Percentiles rank a stretch among this genome's conserved stretches.
These are phyloP conservation scores for Candida ficus DNA, from an alignment of 805 yeast species.

Conservation along the genomic window DNA sequence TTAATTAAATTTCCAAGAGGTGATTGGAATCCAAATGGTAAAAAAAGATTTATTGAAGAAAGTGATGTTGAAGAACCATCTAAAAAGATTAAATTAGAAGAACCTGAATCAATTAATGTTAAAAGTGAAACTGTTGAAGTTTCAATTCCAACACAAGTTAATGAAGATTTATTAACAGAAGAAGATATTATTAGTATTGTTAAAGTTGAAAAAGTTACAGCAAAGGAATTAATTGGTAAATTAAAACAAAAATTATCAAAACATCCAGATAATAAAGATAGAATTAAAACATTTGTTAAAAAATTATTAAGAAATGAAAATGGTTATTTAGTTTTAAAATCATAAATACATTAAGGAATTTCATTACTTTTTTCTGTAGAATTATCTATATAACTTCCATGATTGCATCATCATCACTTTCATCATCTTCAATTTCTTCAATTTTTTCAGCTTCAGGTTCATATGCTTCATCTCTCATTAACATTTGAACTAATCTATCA, in stretches of 20 bases:
- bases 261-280: conserved; percentile 57
- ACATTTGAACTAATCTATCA: conserved; percentile 81
- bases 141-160: neutral
- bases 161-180: conserved; percentile 46
- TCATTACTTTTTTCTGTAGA: too few relatives aligned
- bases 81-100: conserved; percentile 37
- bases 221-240: conserved; percentile 56
- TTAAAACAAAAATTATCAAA: conserved; percentile 58
- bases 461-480: conserved; percentile 77
- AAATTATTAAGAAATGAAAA: conserved; percentile 47
- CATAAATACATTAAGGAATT: too few relatives aligned
- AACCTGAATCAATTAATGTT: conserved; percentile 6
- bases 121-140: neutral
- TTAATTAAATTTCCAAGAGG: conserved; percentile 69
- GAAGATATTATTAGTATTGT: conserved; percentile 68
- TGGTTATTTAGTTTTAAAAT: conserved; percentile 25
- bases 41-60: conserved; percentile 28
- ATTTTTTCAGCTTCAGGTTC: conserved; percentile 37
- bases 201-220: conserved; percentile 38
- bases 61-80: conserved; percentile 12
- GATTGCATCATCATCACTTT: conserved; percentile 31
- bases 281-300: conserved; percentile 54
- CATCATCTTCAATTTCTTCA: conserved; percentile 37
- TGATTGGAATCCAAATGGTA: conserved; percentile 72
- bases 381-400: conserved; percentile 30